Evolutionary conservation across 139 green algal genomes (phyloP), one percentile per base, ranked within the genome.

Genomic region (Closterium sp.): DNA sequence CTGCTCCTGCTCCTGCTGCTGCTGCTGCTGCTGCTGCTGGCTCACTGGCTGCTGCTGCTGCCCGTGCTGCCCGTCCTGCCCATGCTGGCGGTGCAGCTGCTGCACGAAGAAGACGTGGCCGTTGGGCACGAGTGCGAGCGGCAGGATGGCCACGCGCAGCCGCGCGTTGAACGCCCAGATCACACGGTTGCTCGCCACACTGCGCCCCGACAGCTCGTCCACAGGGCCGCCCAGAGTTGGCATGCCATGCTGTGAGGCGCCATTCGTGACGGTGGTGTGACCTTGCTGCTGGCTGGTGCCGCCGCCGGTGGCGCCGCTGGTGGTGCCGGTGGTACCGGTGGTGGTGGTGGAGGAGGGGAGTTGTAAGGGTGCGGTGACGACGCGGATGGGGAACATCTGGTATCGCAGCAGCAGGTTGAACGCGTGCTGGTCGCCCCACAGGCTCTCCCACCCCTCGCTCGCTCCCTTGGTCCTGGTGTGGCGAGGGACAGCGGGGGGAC

Each of bases 401-500:
- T 86, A 34, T 3, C 92, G 88, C 34, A 91, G 84, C n/a, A 94
- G 89, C 32, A 88, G 55, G 90, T 94, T 94, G 85, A 94, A 84
- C 32, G 92, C 92, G n/a, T 94, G 84, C 92, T 94, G 92, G 87
- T 94, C 92, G 34, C 84, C 89, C 90, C 90, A 94, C 43, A 90
- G 28, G 25, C 25, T 96, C 6, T 96, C 97, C 98, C 99, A 99
- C 0, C 98, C 97, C 87, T 99, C 97, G 10, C 97, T 99, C 5
- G 96, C 98, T 94, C 99, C 99, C 36, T 99, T 94, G 16, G 98
- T 99, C 96, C 99, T 96, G 32, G 38, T 85, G n/a, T 12, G 30
- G 43, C 35, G 86, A 19, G 4, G 10, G n/a, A 8, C 9, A 23
- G 86, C 16, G 86, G 19, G 4, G 86, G 30, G 86, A 43, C 8